A percentile compares a stretch with the other conserved stretches of the same genome.
These are phyloP conservation scores for Calonectria pteridis DNA, from an alignment of 2,329 filamentous ascomycete species.

Conservation along the genomic window DNA sequence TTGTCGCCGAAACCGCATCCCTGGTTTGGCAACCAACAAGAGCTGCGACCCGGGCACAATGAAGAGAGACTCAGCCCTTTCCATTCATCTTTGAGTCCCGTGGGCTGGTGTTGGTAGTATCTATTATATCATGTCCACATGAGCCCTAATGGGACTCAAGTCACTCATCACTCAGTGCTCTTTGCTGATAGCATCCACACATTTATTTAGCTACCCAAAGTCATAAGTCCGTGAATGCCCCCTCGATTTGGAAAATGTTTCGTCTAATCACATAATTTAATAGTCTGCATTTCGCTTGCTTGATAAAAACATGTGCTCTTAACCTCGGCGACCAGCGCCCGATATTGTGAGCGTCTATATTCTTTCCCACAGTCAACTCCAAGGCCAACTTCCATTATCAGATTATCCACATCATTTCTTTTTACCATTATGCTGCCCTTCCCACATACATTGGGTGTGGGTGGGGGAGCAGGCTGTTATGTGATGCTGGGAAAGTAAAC, in stretches of 20 bases:
- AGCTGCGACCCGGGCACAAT: neutral
- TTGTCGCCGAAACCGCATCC: neutral
- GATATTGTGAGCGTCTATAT: constrained; percentile 3
- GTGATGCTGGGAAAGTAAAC: constrained; percentile 36
- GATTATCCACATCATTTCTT: neutral
- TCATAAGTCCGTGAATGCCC: neutral
- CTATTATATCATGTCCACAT: too few species aligned
- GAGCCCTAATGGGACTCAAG: neutral
- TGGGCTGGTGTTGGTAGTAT: neutral
- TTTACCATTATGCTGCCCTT: constrained; percentile 37
- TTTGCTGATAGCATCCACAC: neutral
- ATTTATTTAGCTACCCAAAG: neutral
- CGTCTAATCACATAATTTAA: neutral
- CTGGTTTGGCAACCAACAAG: neutral
- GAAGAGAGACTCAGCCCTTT: neutral
- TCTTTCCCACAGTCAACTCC: neutral
- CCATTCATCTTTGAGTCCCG: too few species aligned
- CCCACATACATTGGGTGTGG: constrained; percentile 62
- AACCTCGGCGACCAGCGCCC: constrained; percentile 23
- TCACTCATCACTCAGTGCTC: neutral
- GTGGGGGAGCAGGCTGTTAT: neutral
- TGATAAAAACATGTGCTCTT: neutral
- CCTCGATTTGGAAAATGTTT: neutral
- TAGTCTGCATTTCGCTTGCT: neutral
- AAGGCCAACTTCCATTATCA: neutral